Percentiles rank a stretch among this genome's conserved stretches.
Conservation (phyloP, 139 green algal species). For the Chlorokybus atmophyticus region DNA sequence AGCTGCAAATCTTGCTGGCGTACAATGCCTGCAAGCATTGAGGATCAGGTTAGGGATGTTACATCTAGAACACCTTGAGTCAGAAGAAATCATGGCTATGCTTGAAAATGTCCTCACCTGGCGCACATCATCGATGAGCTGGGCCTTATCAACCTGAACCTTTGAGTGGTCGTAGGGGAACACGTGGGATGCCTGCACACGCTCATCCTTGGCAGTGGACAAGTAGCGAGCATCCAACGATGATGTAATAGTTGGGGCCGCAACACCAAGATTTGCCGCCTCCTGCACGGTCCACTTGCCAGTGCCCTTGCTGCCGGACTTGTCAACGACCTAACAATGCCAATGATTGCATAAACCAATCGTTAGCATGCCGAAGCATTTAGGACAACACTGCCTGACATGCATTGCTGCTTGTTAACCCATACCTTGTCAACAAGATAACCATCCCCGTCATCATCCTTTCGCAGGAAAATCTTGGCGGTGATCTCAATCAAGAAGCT, state of each 20-base stretch:
- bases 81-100: no score
- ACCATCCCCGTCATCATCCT: slow-evolving; percentile 33
- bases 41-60: no score
- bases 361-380: no score
- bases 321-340: slow-evolving; percentile 93
- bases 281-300: slow-evolving; percentile 99
- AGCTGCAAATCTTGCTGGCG: slow-evolving; percentile 85
- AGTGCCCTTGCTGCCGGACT: slow-evolving; percentile 96
- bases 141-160: slow-evolving; percentile 62
- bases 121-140: slow-evolving; percentile 73
- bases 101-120: no score
- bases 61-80: no score
- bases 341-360: no score
- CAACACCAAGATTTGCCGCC: slow-evolving; percentile 82
- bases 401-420: no score
- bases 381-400: no score
- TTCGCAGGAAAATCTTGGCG: slow-evolving; percentile 41
- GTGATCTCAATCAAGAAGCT: slow-evolving; percentile 95
- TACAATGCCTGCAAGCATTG: no score
- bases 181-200: neutral
- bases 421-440: slow-evolving; percentile 89
- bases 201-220: slow-evolving; percentile 74
- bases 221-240: slow-evolving; percentile 66
- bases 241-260: slow-evolving; percentile 84
- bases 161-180: neutral